These are phyloP conservation scores for Naganishia vaughanmartiniae DNA, from an alignment of 768 basidiomycete species.

Conservation along the genomic window DNA sequence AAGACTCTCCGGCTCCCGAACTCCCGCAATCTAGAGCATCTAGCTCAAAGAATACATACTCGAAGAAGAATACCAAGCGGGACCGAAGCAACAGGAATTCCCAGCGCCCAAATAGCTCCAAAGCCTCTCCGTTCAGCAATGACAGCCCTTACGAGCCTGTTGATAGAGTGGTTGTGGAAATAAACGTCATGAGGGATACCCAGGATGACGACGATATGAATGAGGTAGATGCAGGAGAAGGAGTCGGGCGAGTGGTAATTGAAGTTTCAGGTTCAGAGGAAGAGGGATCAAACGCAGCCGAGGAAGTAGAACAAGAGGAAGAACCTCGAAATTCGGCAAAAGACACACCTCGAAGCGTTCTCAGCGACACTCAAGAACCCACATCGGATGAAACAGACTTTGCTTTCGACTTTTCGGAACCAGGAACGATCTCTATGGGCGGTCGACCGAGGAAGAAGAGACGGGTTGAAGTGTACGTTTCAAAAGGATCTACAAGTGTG, in stretches of 20 bases:
- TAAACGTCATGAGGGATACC: constrained; percentile 9
- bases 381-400: constrained; percentile 23
- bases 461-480: constrained; percentile 30
- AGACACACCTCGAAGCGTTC: not conserved
- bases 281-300: constrained; percentile 27
- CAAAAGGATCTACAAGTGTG: not conserved
- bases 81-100: not conserved
- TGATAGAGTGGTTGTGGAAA: constrained; percentile 5
- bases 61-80: constrained; percentile 8
- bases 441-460: constrained; percentile 34
- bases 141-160: constrained; percentile 7
- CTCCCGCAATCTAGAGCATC: not conserved
- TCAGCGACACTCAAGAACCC: not conserved
- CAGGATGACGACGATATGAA: constrained; percentile 18
- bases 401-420: constrained; percentile 32
- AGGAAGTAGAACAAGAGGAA: constrained; percentile 17
- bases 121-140: not conserved
- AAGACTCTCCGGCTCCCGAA: not conserved
- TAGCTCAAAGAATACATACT: not conserved
- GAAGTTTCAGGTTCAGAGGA: not conserved
- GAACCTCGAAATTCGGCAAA: not conserved
- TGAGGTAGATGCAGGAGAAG: not conserved
- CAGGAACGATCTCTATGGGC: constrained; percentile 22
- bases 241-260: not conserved
- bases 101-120: not conserved